phyloP scores from a whole-genome alignment of 2,329 filamentous ascomycete species.

The Sclerotinia glacialis region DNA sequence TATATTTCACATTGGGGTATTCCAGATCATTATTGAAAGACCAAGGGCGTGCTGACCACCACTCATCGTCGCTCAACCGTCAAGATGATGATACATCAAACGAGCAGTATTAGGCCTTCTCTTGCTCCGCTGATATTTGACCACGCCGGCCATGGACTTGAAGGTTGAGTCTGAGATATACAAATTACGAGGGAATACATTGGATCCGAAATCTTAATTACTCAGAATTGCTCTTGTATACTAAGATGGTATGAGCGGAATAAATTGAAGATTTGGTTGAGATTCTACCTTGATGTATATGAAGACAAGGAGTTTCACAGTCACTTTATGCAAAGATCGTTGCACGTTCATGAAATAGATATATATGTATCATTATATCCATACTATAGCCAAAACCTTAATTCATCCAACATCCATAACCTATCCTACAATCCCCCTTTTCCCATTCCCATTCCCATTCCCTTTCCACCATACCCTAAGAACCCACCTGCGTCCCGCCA shows the following conservation, averaged over 20 bases:
- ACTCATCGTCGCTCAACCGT: not conserved
- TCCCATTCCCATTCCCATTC: not conserved
- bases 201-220: no score
- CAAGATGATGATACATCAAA: not conserved
- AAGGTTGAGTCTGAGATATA: not conserved
- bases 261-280: not conserved
- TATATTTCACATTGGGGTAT: not conserved
- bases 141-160: not conserved
- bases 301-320: not conserved
- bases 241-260: no score
- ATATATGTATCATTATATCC: not conserved
- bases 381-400: not conserved
- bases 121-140: not conserved
- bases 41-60: no score
- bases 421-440: no score
- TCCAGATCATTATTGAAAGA: no score
- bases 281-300: not conserved
- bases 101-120: not conserved
- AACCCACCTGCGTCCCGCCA: slow-evolving; percentile 54
- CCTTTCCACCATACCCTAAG: slow-evolving; percentile 18
- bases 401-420: not conserved
- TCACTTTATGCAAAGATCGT: rapidly evolving
- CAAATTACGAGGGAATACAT: no score
- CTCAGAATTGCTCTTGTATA: no score
- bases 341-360: not conserved